Conservation (phyloP, 2,329 filamentous ascomycete genomes). For the Fonsecaea nubica region DNA sequence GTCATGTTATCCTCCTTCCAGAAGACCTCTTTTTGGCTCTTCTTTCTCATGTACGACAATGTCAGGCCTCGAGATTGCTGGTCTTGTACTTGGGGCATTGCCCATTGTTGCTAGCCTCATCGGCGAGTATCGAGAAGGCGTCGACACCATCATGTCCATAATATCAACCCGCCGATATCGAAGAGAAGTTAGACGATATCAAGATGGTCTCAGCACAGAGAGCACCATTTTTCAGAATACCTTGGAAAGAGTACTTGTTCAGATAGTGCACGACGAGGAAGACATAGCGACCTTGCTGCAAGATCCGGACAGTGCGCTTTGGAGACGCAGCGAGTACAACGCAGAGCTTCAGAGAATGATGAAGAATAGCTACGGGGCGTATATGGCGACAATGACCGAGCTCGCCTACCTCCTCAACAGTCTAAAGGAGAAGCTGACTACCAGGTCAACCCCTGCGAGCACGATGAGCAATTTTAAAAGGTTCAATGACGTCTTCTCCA, state of each 20-base stretch:
- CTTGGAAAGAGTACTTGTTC: constrained; percentile 30
- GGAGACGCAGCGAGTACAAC: constrained; percentile 25
- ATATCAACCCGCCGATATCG: constrained; percentile 19
- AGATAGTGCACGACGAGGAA: constrained; percentile 32
- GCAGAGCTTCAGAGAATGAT: constrained; percentile 22
- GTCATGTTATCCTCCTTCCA: not conserved
- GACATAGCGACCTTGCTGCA: constrained; percentile 28
- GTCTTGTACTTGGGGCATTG: constrained; percentile 37
- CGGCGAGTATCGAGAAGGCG: constrained; percentile 36
- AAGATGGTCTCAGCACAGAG: constrained; percentile 31
- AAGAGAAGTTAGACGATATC: constrained; percentile 30
- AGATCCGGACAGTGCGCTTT: constrained; percentile 27
- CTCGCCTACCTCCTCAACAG: not conserved
- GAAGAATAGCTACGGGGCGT: constrained; percentile 27
- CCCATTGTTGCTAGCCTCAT: constrained; percentile 41
- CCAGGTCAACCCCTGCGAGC: not conserved
- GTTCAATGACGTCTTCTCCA: not conserved
- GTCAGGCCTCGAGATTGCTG: constrained; percentile 32
- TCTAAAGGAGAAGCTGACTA: not conserved
- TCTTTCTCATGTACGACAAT: not conserved
- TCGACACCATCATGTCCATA: constrained; percentile 32
- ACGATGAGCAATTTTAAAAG: not conserved
- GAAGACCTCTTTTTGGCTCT: not conserved
- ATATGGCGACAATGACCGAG: constrained; percentile 30
- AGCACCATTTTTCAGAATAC: constrained; percentile 30